Evolutionary conservation across 2,329 filamentous ascomycete species (phyloP).

Genomic region (Lomentospora prolificans): DNA sequence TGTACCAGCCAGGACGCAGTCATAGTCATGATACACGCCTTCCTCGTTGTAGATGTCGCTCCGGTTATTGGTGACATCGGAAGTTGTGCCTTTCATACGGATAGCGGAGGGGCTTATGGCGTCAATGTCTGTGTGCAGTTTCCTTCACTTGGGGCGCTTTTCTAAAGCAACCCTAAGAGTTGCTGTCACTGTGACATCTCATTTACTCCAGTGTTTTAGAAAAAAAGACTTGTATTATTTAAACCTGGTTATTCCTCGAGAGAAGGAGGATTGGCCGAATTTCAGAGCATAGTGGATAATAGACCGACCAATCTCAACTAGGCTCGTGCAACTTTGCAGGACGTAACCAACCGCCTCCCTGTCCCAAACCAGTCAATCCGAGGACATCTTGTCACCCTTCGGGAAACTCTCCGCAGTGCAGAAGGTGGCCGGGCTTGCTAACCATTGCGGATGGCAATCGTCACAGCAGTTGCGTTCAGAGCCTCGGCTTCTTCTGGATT

Average conservation of each 20-base stretch:
- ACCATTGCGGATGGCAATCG: background rate
- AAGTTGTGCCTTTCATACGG: too few relatives aligned
- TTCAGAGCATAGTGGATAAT: background rate
- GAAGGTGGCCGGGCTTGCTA: background rate
- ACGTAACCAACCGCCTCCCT: background rate
- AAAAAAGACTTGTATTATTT: conserved; percentile 7
- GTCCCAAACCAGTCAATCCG: background rate
- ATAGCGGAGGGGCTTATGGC: too few relatives aligned
- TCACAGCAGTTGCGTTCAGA: background rate
- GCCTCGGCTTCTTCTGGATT: background rate
- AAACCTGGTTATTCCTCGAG: background rate
- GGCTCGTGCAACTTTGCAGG: background rate
- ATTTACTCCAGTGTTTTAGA: background rate
- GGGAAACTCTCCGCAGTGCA: too few relatives aligned
- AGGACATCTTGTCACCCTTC: too few relatives aligned
- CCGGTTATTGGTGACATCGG: too few relatives aligned
- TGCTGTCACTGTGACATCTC: background rate
- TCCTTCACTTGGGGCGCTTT: too few relatives aligned
- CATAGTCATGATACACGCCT: too few relatives aligned
- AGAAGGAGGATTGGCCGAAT: background rate
- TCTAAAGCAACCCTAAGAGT: too few relatives aligned
- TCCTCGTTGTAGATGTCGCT: too few relatives aligned
- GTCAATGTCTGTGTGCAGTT: too few relatives aligned
- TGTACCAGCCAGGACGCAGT: too few relatives aligned
- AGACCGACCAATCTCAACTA: background rate